Evolutionary conservation across 805 yeast species (phyloP).

Genomic region (Saitoella complicata): DNA sequence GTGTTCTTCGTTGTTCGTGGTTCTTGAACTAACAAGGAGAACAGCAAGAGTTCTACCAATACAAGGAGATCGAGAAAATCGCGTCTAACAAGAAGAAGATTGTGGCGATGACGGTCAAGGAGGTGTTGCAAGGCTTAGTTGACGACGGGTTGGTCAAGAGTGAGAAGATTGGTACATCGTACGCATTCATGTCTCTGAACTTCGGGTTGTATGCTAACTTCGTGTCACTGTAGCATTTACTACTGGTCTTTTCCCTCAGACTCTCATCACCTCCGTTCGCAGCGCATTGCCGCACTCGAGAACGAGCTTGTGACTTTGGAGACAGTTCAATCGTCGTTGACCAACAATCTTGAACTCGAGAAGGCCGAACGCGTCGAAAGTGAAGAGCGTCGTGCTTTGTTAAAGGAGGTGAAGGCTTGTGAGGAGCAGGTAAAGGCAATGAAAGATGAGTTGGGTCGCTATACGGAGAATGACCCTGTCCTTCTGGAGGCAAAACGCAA

Average conservation of each 20-base stretch:
- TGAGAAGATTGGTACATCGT: slow-evolving; percentile 36
- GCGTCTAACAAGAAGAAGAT: slow-evolving; percentile 34
- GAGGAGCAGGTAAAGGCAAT: slow-evolving; percentile 2
- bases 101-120: slow-evolving; percentile 40
- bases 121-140: slow-evolving; percentile 28
- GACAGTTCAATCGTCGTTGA: neutral
- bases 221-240: slow-evolving; percentile 35
- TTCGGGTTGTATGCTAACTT: slow-evolving; percentile 21
- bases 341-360: neutral
- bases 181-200: too few species aligned
- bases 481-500: slow-evolving; percentile 3
- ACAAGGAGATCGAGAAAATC: slow-evolving; percentile 35
- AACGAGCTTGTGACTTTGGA: slow-evolving; percentile 2
- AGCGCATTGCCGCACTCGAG: slow-evolving; percentile 5
- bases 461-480: slow-evolving; percentile 9
- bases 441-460: slow-evolving; percentile 2
- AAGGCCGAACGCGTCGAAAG: slow-evolving; percentile 2
- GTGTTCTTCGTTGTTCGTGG: slow-evolving; percentile 3
- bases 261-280: slow-evolving; percentile 8
- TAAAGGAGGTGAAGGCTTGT: slow-evolving; percentile 3
- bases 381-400: neutral
- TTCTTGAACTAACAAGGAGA: too few species aligned
- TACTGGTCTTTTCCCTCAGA: slow-evolving; percentile 14
- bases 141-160: slow-evolving; percentile 35
- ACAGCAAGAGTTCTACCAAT: slow-evolving; percentile 23